These are phyloP conservation scores for Cladosporium sp. DNA, from an alignment of 2,329 filamentous ascomycete genomes.

Conservation along the genomic window DNA sequence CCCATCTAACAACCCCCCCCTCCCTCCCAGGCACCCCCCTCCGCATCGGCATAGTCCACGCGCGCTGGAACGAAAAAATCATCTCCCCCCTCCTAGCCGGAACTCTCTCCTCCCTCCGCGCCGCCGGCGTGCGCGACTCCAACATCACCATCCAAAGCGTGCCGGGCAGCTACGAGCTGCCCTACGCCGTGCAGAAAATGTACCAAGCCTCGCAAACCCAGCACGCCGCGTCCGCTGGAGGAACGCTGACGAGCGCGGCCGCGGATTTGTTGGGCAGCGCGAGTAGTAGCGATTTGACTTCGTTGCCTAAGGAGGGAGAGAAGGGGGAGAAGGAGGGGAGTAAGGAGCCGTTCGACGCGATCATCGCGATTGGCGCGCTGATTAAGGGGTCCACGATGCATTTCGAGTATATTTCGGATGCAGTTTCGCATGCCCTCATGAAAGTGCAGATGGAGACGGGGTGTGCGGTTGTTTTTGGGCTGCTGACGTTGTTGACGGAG, in stretches of 20 bases:
- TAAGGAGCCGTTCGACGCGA: slow-evolving; percentile 73
- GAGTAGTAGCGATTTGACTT: slow-evolving; percentile 54
- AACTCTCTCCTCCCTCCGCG: slow-evolving; percentile 69
- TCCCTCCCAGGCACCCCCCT: slow-evolving; percentile 47
- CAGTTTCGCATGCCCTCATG: slow-evolving; percentile 89
- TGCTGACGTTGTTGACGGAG: slow-evolving; percentile 83
- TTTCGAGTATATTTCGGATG: slow-evolving; percentile 96
- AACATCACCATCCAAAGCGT: slow-evolving; percentile 89
- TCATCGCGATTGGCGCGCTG: slow-evolving; percentile 90
- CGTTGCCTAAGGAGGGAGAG: background rate
- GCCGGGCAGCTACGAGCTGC: slow-evolving; percentile 90
- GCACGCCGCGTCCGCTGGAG: slow-evolving; percentile 49
- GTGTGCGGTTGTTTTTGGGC: slow-evolving; percentile 84
- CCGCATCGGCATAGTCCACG: slow-evolving; percentile 91
- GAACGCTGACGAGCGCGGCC: slow-evolving; percentile 39
- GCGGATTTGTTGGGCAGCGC: slow-evolving; percentile 47
- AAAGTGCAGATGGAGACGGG: slow-evolving; percentile 84
- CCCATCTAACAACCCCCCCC: slow-evolving; percentile 57
- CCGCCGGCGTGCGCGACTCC: slow-evolving; percentile 74
- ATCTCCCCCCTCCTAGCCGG: slow-evolving; percentile 81
- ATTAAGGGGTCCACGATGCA: slow-evolving; percentile 99
- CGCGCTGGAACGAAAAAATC: slow-evolving; percentile 87
- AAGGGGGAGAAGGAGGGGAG: slow-evolving; percentile 23
- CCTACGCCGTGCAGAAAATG: slow-evolving; percentile 77
- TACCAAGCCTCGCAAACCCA: slow-evolving; percentile 58